Base-by-base conservation (phyloP, 768 basidiomycete genomes). In the Exsudoporus frostii region DNA sequence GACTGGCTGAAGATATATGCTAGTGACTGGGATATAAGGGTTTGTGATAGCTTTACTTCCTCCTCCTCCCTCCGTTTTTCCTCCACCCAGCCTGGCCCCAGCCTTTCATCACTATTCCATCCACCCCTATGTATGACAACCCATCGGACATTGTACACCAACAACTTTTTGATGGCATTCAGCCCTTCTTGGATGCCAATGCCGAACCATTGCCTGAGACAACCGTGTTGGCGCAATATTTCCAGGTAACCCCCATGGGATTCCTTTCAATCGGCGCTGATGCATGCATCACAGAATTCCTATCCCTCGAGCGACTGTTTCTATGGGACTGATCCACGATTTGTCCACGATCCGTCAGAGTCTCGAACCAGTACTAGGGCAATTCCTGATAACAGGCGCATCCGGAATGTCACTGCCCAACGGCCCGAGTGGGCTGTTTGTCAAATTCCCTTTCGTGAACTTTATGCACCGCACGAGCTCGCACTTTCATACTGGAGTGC, bases 21-120 rank as follows among this genome's bases (percentile, higher is more conserved):
- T 7, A 20, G n/a, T 14, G 11, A 15, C n/a, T 19, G n/a, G 32
- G 13, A 43, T 58, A 51, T 61, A 62, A 48, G 17, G 10, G 22
- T 27, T 41, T 20, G 29, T 39, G 10, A 30, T 36, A 13, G 3
- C 9, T 1, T 24, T 40, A 8, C 17, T 36, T 22, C 17, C 7
- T 47, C 27, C 13, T 20, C 36, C 39, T 9, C n/a, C 40, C 20
- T 25, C 22, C 22, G n/a, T 20, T n/a, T 32, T 7, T 9, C 29
- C 10, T 7, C 11, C 5, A 1, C n/a, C 14, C 3, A 20, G 10
- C 10, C 5, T 14, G 10, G 2, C 10, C 24, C 7, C 37, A 5
- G 24, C 29, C 39, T 15, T 41, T 25, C 30, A 19, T 20, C 4
- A 7, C n/a, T 10, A 29, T 34, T 32, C 7, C 32, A 10, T 39